Evolutionary conservation across 208 protist genomes (phyloP), one percentile per base, ranked within the genome.

Genomic region (Strigomonas oncopelti): DNA sequence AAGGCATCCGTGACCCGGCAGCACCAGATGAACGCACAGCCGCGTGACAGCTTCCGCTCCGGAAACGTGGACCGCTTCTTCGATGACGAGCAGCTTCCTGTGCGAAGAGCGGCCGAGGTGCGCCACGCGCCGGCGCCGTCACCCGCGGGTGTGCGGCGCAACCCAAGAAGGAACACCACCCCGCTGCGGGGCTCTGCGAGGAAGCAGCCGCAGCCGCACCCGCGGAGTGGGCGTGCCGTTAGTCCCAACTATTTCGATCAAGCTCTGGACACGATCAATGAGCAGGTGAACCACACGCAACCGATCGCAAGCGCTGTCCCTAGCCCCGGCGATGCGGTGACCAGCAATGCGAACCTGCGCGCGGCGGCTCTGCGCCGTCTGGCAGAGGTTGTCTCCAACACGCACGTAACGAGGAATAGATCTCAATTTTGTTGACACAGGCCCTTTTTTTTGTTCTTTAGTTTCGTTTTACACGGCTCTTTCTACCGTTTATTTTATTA

Each of bases 301-400:
- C n/a, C 31, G 29, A 64, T 14, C 31, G 24, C 1, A 9, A n/a
- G 60, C 8, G 7, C 28, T 14, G 60, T n/a, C 60, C 36, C 36
- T 64, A 64, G 60, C 13, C 7, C 25, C 1, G 53, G 18, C 42
- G 45, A 60, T n/a, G 14, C 31, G 52, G 66, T 71, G 28, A 67
- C 51, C 61, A 53, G 52, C 27, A 74, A 78, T 52, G 65, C 53
- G 0, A 84, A 81, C 27, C 31, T 78, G 67, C 71, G 77, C 28
- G 65, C 78, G 0, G 65, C 72, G 0, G 78, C 83, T 31, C 59
- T 87, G 53, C 75, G 74, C 0, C 77, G 82, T 20, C 64, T 90
- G 18, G 78, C 84, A 20, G 82, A 93, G 38, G 78, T 93, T 0
- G 80, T 90, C 7, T 80, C 87, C 18, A 69, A 76, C 55, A 89